Percentiles rank a stretch among this genome's conserved stretches.
phyloP scores from a whole-genome alignment of 495 filamentous ascomycete species.

The Penicillium daleae region DNA sequence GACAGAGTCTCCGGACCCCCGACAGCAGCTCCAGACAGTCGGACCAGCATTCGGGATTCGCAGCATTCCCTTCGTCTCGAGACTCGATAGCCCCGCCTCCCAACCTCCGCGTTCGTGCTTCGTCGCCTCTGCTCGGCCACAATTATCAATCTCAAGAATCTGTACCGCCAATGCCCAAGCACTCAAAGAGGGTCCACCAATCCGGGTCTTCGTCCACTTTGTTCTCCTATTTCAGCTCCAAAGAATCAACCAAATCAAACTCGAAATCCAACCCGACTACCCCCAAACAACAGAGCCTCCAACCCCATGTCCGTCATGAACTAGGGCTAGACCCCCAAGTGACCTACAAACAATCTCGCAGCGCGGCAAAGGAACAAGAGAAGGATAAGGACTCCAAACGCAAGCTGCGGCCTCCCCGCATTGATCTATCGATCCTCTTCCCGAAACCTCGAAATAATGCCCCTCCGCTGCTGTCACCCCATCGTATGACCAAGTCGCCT shows the following conservation, averaged over 20 bases:
- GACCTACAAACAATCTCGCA: constrained; percentile 30
- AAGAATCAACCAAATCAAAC: constrained; percentile 25
- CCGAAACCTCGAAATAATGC: constrained; percentile 44
- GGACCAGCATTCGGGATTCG: constrained; percentile 27
- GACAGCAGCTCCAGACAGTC: constrained; percentile 27
- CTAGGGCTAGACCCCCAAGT: constrained; percentile 30
- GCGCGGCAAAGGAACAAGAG: constrained; percentile 14
- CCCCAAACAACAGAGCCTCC: constrained; percentile 21
- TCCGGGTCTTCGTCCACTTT: constrained; percentile 43
- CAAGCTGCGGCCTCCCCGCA: constrained; percentile 45
- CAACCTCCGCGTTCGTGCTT: constrained; percentile 47
- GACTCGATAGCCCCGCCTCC: constrained; percentile 29
- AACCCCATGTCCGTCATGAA: constrained; percentile 30
- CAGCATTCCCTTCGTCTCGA: constrained; percentile 31
- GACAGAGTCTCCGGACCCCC: constrained; percentile 38
- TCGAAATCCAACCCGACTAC: constrained; percentile 16
- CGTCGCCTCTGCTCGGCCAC: constrained; percentile 48
- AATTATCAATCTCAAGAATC: constrained; percentile 37
- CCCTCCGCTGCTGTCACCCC: constrained; percentile 47
- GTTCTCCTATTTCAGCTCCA: constrained; percentile 43
- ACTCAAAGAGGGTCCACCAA: constrained; percentile 39
- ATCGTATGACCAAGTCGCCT: constrained; percentile 49
- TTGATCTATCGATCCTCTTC: constrained; percentile 52
- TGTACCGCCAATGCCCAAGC: constrained; percentile 30
- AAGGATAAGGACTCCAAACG: constrained; percentile 42